A percentile compares a stretch with the other conserved stretches of the same genome.
phyloP scores from a whole-genome alignment of 1,284 basidiomycete species.

The Melampsora americana region DNA sequence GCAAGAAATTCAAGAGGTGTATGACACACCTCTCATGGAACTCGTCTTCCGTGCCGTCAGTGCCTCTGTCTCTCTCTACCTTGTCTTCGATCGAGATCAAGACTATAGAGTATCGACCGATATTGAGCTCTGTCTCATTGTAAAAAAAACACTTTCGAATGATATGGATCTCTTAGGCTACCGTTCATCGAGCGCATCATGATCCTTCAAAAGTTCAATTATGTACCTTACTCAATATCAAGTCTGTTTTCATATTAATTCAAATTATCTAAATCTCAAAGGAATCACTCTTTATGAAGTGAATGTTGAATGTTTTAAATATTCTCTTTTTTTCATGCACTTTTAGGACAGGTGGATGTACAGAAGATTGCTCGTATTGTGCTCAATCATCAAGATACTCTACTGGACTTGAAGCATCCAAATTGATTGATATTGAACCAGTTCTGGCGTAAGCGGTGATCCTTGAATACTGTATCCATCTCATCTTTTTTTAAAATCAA shows the following conservation, averaged over 20 bases:
- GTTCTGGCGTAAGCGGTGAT: constrained; percentile 71
- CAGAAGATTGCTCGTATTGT: constrained; percentile 97
- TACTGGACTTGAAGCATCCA: constrained; percentile 82
- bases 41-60: constrained; percentile 77
- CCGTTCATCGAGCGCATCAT: constrained; percentile 78
- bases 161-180: constrained; percentile 53
- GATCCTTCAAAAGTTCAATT: constrained; percentile 87
- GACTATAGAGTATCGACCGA: not conserved
- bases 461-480: not conserved
- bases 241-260: constrained; percentile 58
- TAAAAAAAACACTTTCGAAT: not conserved
- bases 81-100: not conserved
- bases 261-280: not conserved
- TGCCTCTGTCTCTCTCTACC: constrained; percentile 8
- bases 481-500: constrained; percentile 1
- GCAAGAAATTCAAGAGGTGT: constrained; percentile 71
- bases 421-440: constrained; percentile 83
- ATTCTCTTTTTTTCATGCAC: constrained; percentile 48
- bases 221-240: constrained; percentile 98
- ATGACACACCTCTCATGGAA: constrained; percentile 75
- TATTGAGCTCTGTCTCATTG: not conserved
- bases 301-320: constrained; percentile 59
- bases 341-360: constrained; percentile 76
- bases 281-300: no score
- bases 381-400: constrained; percentile 87